Base-by-base conservation (phyloP, 2,329 filamentous ascomycete genomes). In the Tolypocladium tundrense region DNA sequence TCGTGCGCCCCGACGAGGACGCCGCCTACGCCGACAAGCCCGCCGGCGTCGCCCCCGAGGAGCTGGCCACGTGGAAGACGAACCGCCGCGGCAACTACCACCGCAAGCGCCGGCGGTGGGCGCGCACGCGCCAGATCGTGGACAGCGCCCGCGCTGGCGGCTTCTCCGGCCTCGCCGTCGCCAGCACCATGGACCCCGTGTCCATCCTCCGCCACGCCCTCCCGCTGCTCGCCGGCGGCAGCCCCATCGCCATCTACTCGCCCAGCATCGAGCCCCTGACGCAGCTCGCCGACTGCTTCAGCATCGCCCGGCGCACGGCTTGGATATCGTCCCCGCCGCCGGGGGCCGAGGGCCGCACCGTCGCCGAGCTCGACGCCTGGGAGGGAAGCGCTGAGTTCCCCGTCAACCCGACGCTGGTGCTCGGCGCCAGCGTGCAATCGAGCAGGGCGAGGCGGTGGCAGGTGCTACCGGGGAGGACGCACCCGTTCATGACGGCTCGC, bases 401-500 rank as follows among this genome's bases (percentile, higher is more conserved):
- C 0, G 72, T 97, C 16, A 94, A 99, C 69, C 94, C 94, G 0
- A 88, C 90, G 2, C 74, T 96, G 55, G 71, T 99, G 4, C 80
- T 97, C 0, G 90, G 87, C 0, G 86, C 90, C 1, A 84, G 81
- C 14, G 78, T 99, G 56, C 92, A 97, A 74, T 94, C 87, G 2
- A 89, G 87, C 53, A 80, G 90, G 16, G 86, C 88, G 6, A 81
- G 88, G 61, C 79, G 84, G 56, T 97, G 91, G 90, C 94, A 99
- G 76, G 92, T 97, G 2, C 72, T 99, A 53, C 94, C 94, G 0
- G 90, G 91, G 0, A 79, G 94, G 57, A 97, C 94, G 56, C 94
- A 99, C 75, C 94, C 94, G 8, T 73, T 95, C 57, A 99, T 99
- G 94, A 96, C 90, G 60, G 86, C 86, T 42, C 82, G 83, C 45